Base-by-base conservation (phyloP, 352 stramenopile species). In the Phytophthora nicotianae region DNA sequence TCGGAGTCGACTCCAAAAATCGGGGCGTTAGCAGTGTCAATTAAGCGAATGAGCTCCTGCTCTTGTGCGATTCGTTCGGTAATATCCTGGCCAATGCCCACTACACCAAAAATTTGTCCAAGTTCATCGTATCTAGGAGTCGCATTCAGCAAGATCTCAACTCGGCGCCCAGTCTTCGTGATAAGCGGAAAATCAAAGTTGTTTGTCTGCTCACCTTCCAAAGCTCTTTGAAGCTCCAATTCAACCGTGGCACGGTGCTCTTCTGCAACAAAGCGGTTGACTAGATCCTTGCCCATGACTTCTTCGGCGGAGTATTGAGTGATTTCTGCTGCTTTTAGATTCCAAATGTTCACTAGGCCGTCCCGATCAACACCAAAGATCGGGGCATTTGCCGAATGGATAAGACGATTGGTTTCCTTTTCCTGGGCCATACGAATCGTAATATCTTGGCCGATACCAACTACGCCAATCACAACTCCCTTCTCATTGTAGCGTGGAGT, bases 141-240 rank as follows among this genome's bases (percentile, higher is more conserved):
- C 17, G 86, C 83, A 58, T 92, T 93, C 6, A 91, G 58, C 47
- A 78, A 81, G 40, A 97, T 68, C 52, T 70, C 62, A 7, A 75
- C 68, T 56, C 58, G 64, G 13, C 77, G 75, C 13, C 71, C 77
- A 27, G 63, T 75, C 50, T 83, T 84, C 3, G 72, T 80, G 11
- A 86, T 80, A 0, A 90, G 57, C 13, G 80, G 70, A 73, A 90
- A 92, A 35, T 97, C 89, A 46, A 97, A 97, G 62, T 93, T 92
- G 2, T 68, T 70, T 10, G 83, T 90, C 23, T 90, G 66, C 17
- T 73, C 70, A 0, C 77, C 76, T 51, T 82, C 23, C 7, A 91
- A 58, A 11, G 79, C 79, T 35, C 29, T 9, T 13, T 35, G 29
- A 13, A 35, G 29, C 29, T 35, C 29, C 29, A 35, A 13, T 35